Evolutionary conservation across 2,329 filamentous ascomycete species (phyloP).

Genomic region (Arthrobotrys megalospora): DNA sequence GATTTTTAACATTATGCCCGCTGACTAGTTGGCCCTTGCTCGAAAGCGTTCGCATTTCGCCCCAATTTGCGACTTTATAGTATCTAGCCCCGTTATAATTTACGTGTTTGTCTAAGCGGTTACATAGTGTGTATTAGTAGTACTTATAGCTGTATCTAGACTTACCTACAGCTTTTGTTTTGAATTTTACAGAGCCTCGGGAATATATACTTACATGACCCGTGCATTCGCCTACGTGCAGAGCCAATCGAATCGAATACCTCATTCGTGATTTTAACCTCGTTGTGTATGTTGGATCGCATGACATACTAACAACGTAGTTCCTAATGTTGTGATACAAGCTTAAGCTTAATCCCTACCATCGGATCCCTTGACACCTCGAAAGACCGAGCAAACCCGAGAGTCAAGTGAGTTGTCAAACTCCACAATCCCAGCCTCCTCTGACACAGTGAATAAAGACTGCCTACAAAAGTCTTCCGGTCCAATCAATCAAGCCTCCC

Average conservation of each 20-base stretch:
- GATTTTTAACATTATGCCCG: too few relatives aligned
- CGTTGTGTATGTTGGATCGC: neutral
- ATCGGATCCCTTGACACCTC: neutral
- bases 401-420: neutral
- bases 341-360: conserved; percentile 16
- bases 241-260: neutral
- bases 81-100: too few relatives aligned
- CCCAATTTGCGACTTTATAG: too few relatives aligned
- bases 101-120: too few relatives aligned
- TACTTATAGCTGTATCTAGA: too few relatives aligned
- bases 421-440: neutral
- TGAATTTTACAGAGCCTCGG: too few relatives aligned
- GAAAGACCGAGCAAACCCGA: conserved; percentile 2
- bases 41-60: too few relatives aligned
- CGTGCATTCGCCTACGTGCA: neutral
- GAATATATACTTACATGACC: neutral
- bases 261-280: neutral
- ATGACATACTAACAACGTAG: conserved; percentile 1
- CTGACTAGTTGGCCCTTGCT: too few relatives aligned
- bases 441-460: neutral
- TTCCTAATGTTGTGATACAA: conserved; percentile 15
- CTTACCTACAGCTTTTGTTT: too few relatives aligned
- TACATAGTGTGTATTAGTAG: too few relatives aligned
- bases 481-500: neutral
- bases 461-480: neutral